These are phyloP conservation scores for Candida andamanensis DNA, from an alignment of 805 yeast genomes.

Conservation along the genomic window DNA sequence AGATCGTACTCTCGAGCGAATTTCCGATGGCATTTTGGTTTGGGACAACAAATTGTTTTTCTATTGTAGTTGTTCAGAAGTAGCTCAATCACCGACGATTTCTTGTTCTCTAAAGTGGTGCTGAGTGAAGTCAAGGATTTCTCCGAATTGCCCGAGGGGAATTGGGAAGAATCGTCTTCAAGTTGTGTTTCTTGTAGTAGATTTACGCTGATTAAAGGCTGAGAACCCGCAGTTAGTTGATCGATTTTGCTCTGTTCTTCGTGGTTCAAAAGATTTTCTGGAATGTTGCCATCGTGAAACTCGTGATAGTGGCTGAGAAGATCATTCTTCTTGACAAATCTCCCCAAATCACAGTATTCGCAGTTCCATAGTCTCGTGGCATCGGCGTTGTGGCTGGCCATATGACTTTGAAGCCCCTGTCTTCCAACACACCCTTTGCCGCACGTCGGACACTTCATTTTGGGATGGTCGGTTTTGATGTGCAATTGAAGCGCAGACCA, in stretches of 20 bases:
- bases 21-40: constrained; percentile 45
- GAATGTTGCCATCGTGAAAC: constrained; percentile 41
- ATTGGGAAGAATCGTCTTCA: too few relatives aligned
- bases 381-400: constrained; percentile 56
- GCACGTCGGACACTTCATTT: constrained; percentile 59
- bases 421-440: constrained; percentile 70
- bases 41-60: constrained; percentile 42
- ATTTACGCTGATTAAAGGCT: neutral
- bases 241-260: constrained; percentile 6
- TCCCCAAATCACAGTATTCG: constrained; percentile 41
- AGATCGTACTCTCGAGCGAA: constrained; percentile 49
- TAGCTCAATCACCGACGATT: constrained; percentile 28
- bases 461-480: constrained; percentile 67
- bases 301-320: constrained; percentile 51
- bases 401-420: constrained; percentile 65
- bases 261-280: constrained; percentile 25
- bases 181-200: too few relatives aligned
- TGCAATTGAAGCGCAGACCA: constrained; percentile 75
- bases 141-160: too few relatives aligned
- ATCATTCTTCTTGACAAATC: constrained; percentile 53
- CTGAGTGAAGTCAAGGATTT: constrained; percentile 9
- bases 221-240: constrained; percentile 1
- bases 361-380: constrained; percentile 64
- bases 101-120: constrained; percentile 13
- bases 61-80: constrained; percentile 32